Conservation (phyloP, 1,284 basidiomycete genomes). For the Ganoderma lingzhi region DNA sequence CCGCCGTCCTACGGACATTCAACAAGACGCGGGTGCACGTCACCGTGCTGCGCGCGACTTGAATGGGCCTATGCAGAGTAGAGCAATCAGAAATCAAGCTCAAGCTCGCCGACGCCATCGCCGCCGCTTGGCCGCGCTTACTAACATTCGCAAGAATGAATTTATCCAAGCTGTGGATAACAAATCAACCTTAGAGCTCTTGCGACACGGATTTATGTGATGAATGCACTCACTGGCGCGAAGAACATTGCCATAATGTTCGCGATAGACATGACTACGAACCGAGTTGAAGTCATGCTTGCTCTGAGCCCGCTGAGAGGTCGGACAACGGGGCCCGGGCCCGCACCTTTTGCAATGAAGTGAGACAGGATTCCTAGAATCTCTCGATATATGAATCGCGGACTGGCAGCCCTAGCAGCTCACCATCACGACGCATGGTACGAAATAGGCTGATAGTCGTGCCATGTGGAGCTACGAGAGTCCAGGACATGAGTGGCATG, state of each 20-base stretch:
- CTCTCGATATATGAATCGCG: too few relatives aligned
- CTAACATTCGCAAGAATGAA: neutral
- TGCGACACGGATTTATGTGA: neutral
- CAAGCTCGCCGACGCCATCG: too few relatives aligned
- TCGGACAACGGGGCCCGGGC: too few relatives aligned
- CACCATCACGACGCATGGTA: neutral
- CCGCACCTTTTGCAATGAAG: neutral
- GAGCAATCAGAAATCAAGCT: too few relatives aligned
- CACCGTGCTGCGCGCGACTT: slow-evolving; percentile 1
- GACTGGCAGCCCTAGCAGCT: neutral
- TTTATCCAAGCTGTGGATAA: neutral
- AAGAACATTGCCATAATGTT: neutral
- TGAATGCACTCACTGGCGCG: neutral
- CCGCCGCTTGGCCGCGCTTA: neutral
- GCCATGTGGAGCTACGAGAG: too few relatives aligned
- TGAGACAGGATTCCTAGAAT: neutral
- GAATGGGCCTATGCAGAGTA: neutral
- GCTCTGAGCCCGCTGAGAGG: too few relatives aligned
- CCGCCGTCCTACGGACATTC: slow-evolving; percentile 1
- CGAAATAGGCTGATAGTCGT: too few relatives aligned
- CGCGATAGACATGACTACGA: neutral
- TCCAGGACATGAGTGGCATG: too few relatives aligned
- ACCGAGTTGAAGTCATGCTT: too few relatives aligned
- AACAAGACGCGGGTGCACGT: neutral
- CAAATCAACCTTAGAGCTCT: neutral